These are phyloP conservation scores for Trebouxia sp. DNA, from an alignment of 139 green algal species.

Conservation along the genomic window DNA sequence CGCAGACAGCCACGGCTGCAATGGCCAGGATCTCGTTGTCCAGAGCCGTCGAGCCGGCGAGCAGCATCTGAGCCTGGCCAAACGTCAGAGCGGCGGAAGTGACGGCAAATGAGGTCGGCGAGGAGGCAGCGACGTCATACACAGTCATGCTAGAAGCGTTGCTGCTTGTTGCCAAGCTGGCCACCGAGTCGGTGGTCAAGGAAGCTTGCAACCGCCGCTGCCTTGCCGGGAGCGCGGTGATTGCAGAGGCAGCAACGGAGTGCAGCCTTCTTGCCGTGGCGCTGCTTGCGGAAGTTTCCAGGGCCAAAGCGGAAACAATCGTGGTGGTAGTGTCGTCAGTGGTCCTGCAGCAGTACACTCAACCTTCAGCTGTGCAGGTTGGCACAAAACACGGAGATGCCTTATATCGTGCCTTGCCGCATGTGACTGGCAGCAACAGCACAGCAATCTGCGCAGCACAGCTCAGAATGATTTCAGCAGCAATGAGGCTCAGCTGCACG, in stretches of 20 bases:
- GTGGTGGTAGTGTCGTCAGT: neutral
- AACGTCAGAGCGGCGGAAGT: conserved; percentile 16
- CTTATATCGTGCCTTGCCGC: too few species aligned
- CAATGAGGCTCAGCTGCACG: too few species aligned
- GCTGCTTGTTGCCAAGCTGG: neutral
- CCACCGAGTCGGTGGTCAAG: neutral
- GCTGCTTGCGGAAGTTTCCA: neutral
- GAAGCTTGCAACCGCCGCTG: neutral
- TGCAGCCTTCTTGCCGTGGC: conserved; percentile 3
- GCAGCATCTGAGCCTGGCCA: conserved; percentile 9
- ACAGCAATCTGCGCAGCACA: too few species aligned
- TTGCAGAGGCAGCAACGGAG: neutral
- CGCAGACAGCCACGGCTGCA: conserved; percentile 26
- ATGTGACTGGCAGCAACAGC: too few species aligned
- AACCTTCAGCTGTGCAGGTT: too few species aligned
- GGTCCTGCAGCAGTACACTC: neutral
- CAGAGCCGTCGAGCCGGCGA: neutral
- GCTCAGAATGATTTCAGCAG: too few species aligned
- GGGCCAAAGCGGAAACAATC: neutral
- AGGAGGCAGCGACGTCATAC: neutral
- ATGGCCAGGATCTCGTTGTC: conserved; percentile 1
- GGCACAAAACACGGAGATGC: too few species aligned
- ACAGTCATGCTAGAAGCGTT: neutral
- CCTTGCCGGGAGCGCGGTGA: neutral
- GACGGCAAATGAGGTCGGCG: neutral